Percentiles rank a stretch among this genome's conserved stretches.
These are phyloP conservation scores for Fusarium duplospermum DNA, from an alignment of 2,329 filamentous ascomycete species.

Conservation along the genomic window DNA sequence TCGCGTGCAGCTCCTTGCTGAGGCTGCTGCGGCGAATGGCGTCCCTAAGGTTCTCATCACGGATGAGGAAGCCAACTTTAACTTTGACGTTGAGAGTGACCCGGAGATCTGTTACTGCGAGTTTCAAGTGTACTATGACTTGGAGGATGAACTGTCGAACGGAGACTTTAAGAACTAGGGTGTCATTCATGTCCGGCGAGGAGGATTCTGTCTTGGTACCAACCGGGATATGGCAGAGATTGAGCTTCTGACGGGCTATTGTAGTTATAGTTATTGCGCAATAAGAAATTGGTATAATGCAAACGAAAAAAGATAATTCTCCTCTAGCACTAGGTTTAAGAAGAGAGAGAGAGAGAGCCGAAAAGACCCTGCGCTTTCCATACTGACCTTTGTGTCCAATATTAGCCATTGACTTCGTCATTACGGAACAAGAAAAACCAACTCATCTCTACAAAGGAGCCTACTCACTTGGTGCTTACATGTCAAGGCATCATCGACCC, in stretches of 20 bases:
- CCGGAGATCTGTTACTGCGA: constrained; percentile 43
- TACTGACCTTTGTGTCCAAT: background rate
- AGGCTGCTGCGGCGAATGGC: constrained; percentile 46
- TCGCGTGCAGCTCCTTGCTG: constrained; percentile 51
- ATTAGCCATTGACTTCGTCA: too few species aligned
- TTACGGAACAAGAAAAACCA: too few species aligned
- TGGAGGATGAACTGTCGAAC: constrained; percentile 38
- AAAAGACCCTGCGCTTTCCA: too few species aligned
- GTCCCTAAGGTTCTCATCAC: constrained; percentile 52
- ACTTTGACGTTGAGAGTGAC: constrained; percentile 45
- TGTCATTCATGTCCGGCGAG: background rate
- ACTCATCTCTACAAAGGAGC: too few species aligned
- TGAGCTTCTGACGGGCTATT: background rate
- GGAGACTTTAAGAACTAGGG: constrained; percentile 39
- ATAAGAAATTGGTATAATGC: background rate
- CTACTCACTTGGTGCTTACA: too few species aligned
- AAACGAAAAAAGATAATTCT: background rate
- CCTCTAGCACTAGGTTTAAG: background rate
- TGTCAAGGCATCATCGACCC: too few species aligned
- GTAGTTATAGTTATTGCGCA: background rate
- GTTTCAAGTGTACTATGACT: constrained; percentile 44
- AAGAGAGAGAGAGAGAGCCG: too few species aligned
- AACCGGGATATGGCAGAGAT: background rate
- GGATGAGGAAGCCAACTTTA: constrained; percentile 56
- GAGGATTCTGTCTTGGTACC: background rate